phyloP scores from a whole-genome alignment of 805 yeast species.

The Metschnikowia baotianmanensis region DNA sequence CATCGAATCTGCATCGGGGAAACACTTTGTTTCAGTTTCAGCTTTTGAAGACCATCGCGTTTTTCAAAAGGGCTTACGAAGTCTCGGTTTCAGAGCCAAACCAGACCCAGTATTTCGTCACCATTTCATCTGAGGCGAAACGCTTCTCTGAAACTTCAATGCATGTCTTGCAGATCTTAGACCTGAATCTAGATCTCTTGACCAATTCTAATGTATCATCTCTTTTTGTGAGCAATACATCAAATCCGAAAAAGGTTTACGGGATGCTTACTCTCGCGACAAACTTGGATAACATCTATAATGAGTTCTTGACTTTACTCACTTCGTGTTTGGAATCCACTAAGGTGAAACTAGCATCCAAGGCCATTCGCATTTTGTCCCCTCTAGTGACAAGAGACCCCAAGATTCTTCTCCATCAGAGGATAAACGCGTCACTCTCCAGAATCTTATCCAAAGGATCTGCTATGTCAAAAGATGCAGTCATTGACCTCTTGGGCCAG shows the following conservation, averaged over 20 bases:
- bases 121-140: neutral
- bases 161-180: slow-evolving; percentile 3
- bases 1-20: neutral
- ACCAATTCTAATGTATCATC: too few species aligned
- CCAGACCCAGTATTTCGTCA: neutral
- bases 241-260: slow-evolving; percentile 3
- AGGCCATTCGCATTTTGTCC: slow-evolving; percentile 65
- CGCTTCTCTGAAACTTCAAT: slow-evolving; percentile 1
- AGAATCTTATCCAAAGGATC: slow-evolving; percentile 56
- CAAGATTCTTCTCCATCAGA: slow-evolving; percentile 45
- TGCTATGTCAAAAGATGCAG: slow-evolving; percentile 74
- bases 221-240: too few species aligned
- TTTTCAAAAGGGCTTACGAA: slow-evolving; percentile 1
- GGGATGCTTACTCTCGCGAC: slow-evolving; percentile 5
- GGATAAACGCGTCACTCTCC: slow-evolving; percentile 52
- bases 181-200: slow-evolving; percentile 3
- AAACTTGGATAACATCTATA: slow-evolving; percentile 36
- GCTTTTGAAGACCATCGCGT: slow-evolving; percentile 9
- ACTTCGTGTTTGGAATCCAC: slow-evolving; percentile 33
- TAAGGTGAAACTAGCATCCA: slow-evolving; percentile 37
- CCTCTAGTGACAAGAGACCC: slow-evolving; percentile 53
- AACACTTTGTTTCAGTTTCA: slow-evolving; percentile 7
- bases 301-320: slow-evolving; percentile 50
- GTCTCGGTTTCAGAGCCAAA: neutral
- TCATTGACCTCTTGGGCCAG: slow-evolving; percentile 60